These are phyloP conservation scores for Krasilnikovozyma curviuscula DNA, from an alignment of 768 basidiomycete genomes.

Conservation along the genomic window DNA sequence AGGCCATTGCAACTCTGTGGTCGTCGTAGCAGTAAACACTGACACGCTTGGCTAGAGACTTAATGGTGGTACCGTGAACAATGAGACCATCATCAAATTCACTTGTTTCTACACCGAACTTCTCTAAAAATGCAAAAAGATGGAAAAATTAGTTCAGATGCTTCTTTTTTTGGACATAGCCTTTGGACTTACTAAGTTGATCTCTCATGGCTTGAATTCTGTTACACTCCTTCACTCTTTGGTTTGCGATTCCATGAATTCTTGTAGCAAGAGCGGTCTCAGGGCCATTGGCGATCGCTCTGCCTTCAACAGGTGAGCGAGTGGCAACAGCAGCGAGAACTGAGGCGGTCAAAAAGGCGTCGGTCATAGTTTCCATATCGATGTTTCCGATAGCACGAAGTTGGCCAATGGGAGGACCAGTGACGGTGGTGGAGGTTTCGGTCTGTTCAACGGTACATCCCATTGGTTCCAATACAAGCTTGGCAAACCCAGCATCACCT, in stretches of 20 bases:
- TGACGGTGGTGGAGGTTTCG: slow-evolving; percentile 69
- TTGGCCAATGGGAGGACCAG: slow-evolving; percentile 62
- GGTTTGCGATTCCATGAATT: slow-evolving; percentile 89
- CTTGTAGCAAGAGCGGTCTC: slow-evolving; percentile 37
- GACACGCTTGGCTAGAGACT: slow-evolving; percentile 45
- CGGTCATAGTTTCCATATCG: slow-evolving; percentile 99
- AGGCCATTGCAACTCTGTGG: slow-evolving; percentile 97
- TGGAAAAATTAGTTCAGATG: not conserved
- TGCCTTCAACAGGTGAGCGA: slow-evolving; percentile 32
- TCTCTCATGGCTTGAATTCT: slow-evolving; percentile 93
- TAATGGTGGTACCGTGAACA: slow-evolving; percentile 55
- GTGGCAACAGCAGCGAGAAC: slow-evolving; percentile 70
- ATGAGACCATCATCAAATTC: slow-evolving; percentile 88
- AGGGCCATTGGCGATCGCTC: too few species aligned
- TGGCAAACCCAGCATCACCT: slow-evolving; percentile 93
- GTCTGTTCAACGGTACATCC: slow-evolving; percentile 84
- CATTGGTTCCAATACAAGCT: slow-evolving; percentile 81
- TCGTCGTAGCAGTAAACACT: slow-evolving; percentile 94
- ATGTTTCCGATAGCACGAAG: slow-evolving; percentile 67
- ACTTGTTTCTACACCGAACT: slow-evolving; percentile 80
- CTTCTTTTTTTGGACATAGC: not conserved
- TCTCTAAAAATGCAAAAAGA: slow-evolving; percentile 35
- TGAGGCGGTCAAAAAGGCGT: slow-evolving; percentile 90
- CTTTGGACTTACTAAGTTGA: slow-evolving; percentile 46
- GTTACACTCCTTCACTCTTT: slow-evolving; percentile 96